Evolutionary conservation across 2,329 filamentous ascomycete genomes (phyloP), one percentile per base, ranked within the genome.

Genomic region (Aspergillus sp.): DNA sequence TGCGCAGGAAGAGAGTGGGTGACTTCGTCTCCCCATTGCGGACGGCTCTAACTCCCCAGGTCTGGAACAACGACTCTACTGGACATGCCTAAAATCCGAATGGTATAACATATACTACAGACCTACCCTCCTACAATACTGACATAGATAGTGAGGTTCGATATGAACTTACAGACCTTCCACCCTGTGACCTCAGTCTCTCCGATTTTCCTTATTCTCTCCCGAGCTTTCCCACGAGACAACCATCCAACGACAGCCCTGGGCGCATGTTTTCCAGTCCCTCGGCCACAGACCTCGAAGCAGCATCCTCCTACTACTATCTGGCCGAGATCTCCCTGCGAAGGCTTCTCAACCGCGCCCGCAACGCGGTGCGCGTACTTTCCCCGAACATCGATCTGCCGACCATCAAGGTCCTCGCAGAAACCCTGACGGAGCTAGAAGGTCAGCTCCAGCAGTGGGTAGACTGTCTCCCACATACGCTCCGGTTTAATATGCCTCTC

Each of bases 281-380:
- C 24, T 54, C 57, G 1, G 52, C 53, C 16, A 55, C 52, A 7
- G 52, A 60, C 47, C 47, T 55, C n/a, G 57, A 62, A 50, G 52
- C 61, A 19, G 49, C 51, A 35, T 61, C 61, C 43, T 62, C 57
- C 19, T 62, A 62, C 51, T 64, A 64, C 45, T 64, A 62, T 32
- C 53, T 64, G 3, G 57, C 61, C n/a, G 59, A 64, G 48, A 62
- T 64, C 16, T 62, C 61, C n/a, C 46, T 62, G 46, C 55, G 61
- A 45, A 48, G 67, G 47, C 51, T 69, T 55, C 55, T 75, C 20
- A 70, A 73, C 50, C 65, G 68, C n/a, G 58, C 50, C 32, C 60
- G 60, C 10, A 60, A 62, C 43, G 57, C 60, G 2, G 60, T 62
- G 8, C 54, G 57, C 26, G 52, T 58, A 17, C 55, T 62, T 36